Evolutionary conservation across 106 monocot species (phyloP), one percentile per base, ranked within the genome.

Genomic region (Dendrobium huoshanense): DNA sequence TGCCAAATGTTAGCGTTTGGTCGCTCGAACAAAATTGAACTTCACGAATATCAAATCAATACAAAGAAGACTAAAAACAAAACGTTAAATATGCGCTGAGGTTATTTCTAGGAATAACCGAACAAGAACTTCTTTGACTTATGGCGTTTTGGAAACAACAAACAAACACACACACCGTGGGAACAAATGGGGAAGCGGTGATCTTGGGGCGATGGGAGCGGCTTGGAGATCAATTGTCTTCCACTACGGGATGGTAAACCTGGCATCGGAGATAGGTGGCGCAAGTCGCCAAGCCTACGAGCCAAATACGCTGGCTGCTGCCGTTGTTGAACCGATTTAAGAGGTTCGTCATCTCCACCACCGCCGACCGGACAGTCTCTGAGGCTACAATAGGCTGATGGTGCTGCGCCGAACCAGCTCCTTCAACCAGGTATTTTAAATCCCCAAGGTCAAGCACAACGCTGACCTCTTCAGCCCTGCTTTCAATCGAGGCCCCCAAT

Each of bases 211-310:
- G 73, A 94, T 90, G 43, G 90, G 90, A 4, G 94, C 79, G 16
- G 90, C 96, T 56, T 92, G 87, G 31, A 96, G 77, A 64, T 94
- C 96, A 96, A 19, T 94, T 92, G 3, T 7, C 77, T 81, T 96
- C 96, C 87, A 96, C 82, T 6, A 78, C 77, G 0, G 94, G 96
- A 22, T 90, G 87, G 67, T 92, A 89, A 43, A 94, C 96, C 82
- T 94, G 90, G 80, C 93, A 94, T 67, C 90, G 82, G 75, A 96
- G 84, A 68, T 96, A 96, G 19, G 96, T 94, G 19, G 93, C 90
- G 59, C 90, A 92, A 1, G 88, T 84, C 20, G 96, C 93, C 9
- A 87, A 90, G 4, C 96, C 91, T 9, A 94, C 64, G 15, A 88
- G 56, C 91, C 94, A 92, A 9, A 96, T 2, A 31, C 29, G 83